phyloP scores from a whole-genome alignment of 2,329 filamentous ascomycete genomes.

The Huntiella savannae region DNA sequence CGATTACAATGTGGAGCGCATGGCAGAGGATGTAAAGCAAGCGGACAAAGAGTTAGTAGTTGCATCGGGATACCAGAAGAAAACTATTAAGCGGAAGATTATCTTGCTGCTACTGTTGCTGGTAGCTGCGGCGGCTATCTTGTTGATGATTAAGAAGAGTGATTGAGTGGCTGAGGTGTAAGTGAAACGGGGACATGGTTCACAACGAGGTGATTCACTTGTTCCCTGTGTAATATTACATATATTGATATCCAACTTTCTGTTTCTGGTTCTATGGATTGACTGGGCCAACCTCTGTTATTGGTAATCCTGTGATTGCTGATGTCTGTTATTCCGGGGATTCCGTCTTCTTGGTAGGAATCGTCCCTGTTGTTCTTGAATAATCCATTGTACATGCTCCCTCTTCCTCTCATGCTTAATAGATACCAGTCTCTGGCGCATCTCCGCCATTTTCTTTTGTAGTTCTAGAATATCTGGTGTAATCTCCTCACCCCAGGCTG shows the following conservation, averaged over 20 bases:
- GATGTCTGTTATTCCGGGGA: no score
- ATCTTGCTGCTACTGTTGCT: constrained; percentile 75
- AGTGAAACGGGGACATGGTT: no score
- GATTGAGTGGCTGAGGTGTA: neutral
- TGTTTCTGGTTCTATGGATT: neutral
- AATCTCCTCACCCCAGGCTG: constrained; percentile 9
- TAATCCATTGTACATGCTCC: neutral
- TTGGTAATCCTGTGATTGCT: no score
- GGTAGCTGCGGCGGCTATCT: constrained; percentile 70
- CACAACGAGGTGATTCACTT: no score
- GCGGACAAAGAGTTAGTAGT: constrained; percentile 84
- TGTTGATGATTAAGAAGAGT: constrained; percentile 52
- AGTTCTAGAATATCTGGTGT: neutral
- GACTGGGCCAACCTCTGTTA: no score
- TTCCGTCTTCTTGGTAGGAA: no score
- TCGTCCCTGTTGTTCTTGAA: neutral
- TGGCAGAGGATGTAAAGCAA: constrained; percentile 81
- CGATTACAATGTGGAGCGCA: constrained; percentile 94
- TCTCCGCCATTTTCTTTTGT: no score
- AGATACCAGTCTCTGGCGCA: no score
- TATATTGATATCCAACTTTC: neutral
- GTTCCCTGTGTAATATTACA: no score
- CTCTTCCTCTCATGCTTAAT: neutral
- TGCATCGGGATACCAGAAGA: constrained; percentile 74
- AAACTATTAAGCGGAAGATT: constrained; percentile 76